Conservation (phyloP, 345 rosid species). For the Brassica napus region Da-Ae NC_063443.1:9928001-9928500, state of each 20-base stretch:
- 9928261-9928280: conserved; percentile 83
- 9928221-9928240: background rate
- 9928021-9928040: conserved; percentile 62
- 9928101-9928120: conserved; percentile 86
- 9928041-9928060: conserved; percentile 37
- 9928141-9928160: conserved; percentile 69
- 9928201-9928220: background rate
- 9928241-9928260: conserved; percentile 31
- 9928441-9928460: conserved; percentile 43
- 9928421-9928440: conserved; percentile 3
- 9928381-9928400: background rate
- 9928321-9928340: conserved; percentile 66
- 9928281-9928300: conserved; percentile 91
- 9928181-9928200: background rate
- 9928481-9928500: conserved; percentile 93
- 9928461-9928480: conserved; percentile 98
- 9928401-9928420: conserved; percentile 7
- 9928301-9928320: conserved; percentile 89
- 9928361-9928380: background rate
- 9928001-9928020: conserved; percentile 82
- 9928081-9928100: conserved; percentile 73
- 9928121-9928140: conserved; percentile 75
- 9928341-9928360: background rate
- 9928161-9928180: conserved; percentile 68
- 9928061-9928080: background rate